Evolutionary conservation across 306 rosid species (phyloP), one percentile per base, ranked within the genome.

Genomic region (Prosopis cineraria): DNA sequence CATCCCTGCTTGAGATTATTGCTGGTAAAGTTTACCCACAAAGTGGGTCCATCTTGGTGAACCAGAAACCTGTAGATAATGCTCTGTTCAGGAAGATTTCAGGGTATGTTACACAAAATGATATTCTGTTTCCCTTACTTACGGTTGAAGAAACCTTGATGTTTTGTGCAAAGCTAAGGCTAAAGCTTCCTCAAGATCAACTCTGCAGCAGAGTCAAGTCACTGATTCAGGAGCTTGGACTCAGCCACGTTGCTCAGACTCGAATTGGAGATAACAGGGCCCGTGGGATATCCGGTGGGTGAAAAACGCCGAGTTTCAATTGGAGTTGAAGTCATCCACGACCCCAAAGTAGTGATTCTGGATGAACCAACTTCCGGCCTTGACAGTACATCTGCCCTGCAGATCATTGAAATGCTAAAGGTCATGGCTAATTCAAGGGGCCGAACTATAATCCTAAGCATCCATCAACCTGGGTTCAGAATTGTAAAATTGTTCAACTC

Each of bases 291-390:
- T 92, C 97, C 0, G 91, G 93, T 10, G 97, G 97, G 2, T n/a
- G 97, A 92, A 68, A 78, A 85, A 64, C 84, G 96, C 1, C 75
- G 93, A 1, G 97, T 92, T 73, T 92, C 97, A 0, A 92, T 90
- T 27, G 97, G 96, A 19, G 89, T 92, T n/a, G 96, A 90, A 58
- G 91, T 86, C 41, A 87, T 92, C 8, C 97, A 92, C 47, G 96
- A 92, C 50, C 97, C 96, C 0, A 82, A 83, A 64, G 93, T 92
- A 41, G 47, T 90, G 62, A 87, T 90, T 55, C 87, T 92, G 33
- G 97, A 92, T 33, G 96, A 92, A 50, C 96, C 97, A 24, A 92
- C 97, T 79, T 90, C 96, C 2, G 96, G 97, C 10, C 96, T 92
- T 31, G 97, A 90, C 81, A 92, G 97, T 44, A 82, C 84, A 19